These are phyloP conservation scores for Sanghuangporus sanghuang DNA, from an alignment of 1,284 basidiomycete species.

Conservation along the genomic window DNA sequence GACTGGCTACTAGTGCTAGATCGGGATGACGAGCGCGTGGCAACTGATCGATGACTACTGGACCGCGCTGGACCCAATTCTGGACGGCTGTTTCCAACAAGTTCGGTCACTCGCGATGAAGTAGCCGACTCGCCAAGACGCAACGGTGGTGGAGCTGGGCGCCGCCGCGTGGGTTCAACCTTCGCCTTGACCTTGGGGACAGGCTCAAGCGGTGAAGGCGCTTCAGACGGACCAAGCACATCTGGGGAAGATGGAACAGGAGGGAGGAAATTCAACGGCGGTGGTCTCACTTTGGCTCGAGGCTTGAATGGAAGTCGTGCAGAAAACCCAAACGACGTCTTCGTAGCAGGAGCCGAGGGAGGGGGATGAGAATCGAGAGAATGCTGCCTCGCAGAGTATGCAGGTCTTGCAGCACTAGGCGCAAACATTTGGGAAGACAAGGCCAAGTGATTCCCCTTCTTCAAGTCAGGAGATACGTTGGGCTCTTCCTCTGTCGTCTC, in stretches of 20 bases:
- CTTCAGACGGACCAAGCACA: constrained; percentile 38
- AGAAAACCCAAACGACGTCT: constrained; percentile 48
- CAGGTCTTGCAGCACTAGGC: constrained; percentile 27
- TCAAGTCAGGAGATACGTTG: constrained; percentile 42
- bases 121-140: constrained; percentile 23
- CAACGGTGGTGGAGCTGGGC: constrained; percentile 17
- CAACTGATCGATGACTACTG: constrained; percentile 24
- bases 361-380: constrained; percentile 22
- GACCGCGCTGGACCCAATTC: constrained; percentile 19
- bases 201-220: constrained; percentile 16
- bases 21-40: constrained; percentile 15
- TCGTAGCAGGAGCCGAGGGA: constrained; percentile 34
- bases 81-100: constrained; percentile 10
- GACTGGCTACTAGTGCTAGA: constrained; percentile 10
- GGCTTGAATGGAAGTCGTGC: constrained; percentile 25
- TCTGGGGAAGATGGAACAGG: constrained; percentile 66
- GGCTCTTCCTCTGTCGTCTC: constrained; percentile 27
- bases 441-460: constrained; percentile 25
- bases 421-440: constrained; percentile 10
- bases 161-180: constrained; percentile 7
- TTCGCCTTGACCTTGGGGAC: constrained; percentile 21
- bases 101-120: constrained; percentile 3
- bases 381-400: constrained; percentile 11
- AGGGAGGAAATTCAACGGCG: constrained; percentile 55
- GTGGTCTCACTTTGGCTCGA: constrained; percentile 48